phyloP scores from a whole-genome alignment of 352 stramenopile species.

The Blastocystis hominis region DNA sequence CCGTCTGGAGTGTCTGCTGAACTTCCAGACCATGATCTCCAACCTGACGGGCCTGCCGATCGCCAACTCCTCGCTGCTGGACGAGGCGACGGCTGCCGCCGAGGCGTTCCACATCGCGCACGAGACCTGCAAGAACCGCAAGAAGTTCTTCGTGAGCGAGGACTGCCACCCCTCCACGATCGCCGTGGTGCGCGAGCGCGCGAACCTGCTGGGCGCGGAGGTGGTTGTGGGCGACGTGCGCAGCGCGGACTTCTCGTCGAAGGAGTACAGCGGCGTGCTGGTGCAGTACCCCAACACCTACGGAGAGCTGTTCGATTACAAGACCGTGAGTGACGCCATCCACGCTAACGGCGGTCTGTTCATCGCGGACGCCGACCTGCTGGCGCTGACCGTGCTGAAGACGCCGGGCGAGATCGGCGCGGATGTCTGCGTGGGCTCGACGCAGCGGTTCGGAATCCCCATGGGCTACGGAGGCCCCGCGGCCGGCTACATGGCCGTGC shows the following conservation, averaged over 20 bases:
- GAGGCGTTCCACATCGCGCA: constrained; percentile 94
- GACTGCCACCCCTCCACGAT: constrained; percentile 81
- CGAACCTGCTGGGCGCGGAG: constrained; percentile 78
- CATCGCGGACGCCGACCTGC: constrained; percentile 86
- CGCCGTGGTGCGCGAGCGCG: constrained; percentile 82
- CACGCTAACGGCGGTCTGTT: constrained; percentile 80
- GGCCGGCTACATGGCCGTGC: constrained; percentile 89
- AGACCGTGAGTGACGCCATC: constrained; percentile 65
- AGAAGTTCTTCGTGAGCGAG: constrained; percentile 88
- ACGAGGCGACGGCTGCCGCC: constrained; percentile 93
- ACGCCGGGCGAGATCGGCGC: constrained; percentile 84
- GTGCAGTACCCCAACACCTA: constrained; percentile 98
- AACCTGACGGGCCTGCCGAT: constrained; percentile 90
- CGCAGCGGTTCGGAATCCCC: constrained; percentile 93
- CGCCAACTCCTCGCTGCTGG: constrained; percentile 88
- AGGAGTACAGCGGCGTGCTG: constrained; percentile 84
- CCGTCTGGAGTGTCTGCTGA: constrained; percentile 93
- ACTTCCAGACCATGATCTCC: constrained; percentile 95
- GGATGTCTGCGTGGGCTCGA: constrained; percentile 92
- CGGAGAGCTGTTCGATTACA: constrained; percentile 80
- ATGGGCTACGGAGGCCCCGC: constrained; percentile 98
- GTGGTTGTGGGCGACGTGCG: constrained; percentile 77
- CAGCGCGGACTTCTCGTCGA: constrained; percentile 67
- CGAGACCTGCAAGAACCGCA: constrained; percentile 77
- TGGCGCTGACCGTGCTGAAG: constrained; percentile 85